Evolutionary conservation across 208 protist species (phyloP), one percentile per base, ranked within the genome.

Genomic region (Acanthamoeba castellanii): DNA sequence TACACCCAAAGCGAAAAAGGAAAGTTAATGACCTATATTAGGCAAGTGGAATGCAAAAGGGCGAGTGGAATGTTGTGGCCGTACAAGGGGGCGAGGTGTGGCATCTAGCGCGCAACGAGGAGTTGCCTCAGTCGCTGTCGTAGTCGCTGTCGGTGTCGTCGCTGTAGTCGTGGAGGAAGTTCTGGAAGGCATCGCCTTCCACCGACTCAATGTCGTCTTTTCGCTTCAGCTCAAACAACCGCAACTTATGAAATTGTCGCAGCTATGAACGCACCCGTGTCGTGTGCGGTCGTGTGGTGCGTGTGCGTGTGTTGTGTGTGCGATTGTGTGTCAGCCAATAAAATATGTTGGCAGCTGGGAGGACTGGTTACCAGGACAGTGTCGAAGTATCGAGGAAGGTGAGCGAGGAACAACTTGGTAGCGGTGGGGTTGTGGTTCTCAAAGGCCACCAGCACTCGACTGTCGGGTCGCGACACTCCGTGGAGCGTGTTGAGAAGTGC

Each of bases 111-210:
- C 42, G 42, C 42, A 47, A 47, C 52, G 16, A 57, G 50, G 16
- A 11, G 52, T 11, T 72, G 13, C 22, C 25, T 92, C 64, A 92
- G 7, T 92, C 85, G 85, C 85, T 92, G 45, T 92, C 50, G 45
- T 92, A 72, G 55, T 66, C 55, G 32, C 85, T 92, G 25, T 92
- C 85, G 20, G 59, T 92, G n/a, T 92, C 85, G 57, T 92, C 85
- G 37, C 85, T 92, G 55, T 92, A 92, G 5, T 92, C 59, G 27
- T 92, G 27, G 57, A 66, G 7, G 57, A 66, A 55, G 30, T 6
- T 32, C 85, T 76, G 85, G 11, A n/a, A 92, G 22, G 27, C 32
- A 72, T 66, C 85, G 22, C 37, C 85, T 8, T 92, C 85, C 27
- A 27, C n/a, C 14, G 32, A 1, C 30, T 32, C 25, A 20, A 92